Base-by-base conservation (phyloP, 163 green algal genomes). In the Scenedesmus sp. region DNA sequence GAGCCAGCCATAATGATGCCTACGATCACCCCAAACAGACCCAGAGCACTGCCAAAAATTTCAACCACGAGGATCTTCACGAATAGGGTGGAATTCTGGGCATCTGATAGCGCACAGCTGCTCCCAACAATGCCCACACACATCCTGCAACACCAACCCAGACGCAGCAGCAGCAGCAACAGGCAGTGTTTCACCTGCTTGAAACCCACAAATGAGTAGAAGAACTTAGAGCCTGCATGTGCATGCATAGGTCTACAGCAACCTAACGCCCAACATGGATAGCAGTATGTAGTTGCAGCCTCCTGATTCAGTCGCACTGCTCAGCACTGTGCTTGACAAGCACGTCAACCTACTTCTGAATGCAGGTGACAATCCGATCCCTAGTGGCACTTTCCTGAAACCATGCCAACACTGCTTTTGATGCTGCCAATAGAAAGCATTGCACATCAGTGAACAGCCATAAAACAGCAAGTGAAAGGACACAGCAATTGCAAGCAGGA, bases 41-140 rank as follows among this genome's bases (percentile, higher is more conserved):
- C 95, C 81, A 97, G 89, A 0, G 95, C 96, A 81, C 92, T 96
- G 49, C 98, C 98, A 94, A 99, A 99, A 90, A 99, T 99, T 95
- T 99, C 98, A 83, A 99, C 97, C 33, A 99, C 98, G 30, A 99
- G 95, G 90, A 99, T 99, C 94, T 99, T 99, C 0, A 99, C 98
- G 94, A 99, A 99, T 5, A 99, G 94, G 0, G 98, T 98, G 12
- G 96, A 96, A 93, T 99, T 99, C 78, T 99, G 97, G 0, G 98
- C 98, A 92, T 99, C 98, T 12, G 98, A 98, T 30, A 99, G 94
- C 0, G 98, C 98, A 51, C 97, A 99, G 72, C 94, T 97, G 95
- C 96, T 99, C 35, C 98, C 98, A 56, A 99, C 97, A 33, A 99
- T 98, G 33, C 98, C 98, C 24, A 99, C 98, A 92, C 97, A 99